Evolutionary conservation across 2,329 filamentous ascomycete species (phyloP).

Genomic region (Neocucurbitaria cava): DNA sequence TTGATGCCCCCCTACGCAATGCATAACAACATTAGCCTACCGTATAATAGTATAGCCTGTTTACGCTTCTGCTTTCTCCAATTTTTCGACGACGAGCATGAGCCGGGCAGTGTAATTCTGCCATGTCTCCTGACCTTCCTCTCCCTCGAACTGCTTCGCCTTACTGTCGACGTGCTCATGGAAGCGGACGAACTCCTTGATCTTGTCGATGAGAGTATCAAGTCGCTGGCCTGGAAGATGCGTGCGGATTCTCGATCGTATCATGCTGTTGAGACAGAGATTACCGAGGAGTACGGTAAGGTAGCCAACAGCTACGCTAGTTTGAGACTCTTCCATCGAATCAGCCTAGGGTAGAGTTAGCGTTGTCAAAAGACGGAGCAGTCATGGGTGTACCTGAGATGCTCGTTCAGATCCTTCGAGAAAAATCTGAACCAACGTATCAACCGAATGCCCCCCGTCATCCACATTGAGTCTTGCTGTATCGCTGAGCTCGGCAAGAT

Average conservation of each 20-base stretch:
- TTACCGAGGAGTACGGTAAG: conserved; percentile 84
- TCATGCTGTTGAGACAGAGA: conserved; percentile 66
- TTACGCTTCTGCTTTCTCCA: conserved; percentile 41
- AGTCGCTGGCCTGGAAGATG: conserved; percentile 58
- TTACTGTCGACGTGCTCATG: conserved; percentile 64
- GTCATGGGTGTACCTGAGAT: conserved; percentile 66
- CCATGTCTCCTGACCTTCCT: conserved; percentile 56
- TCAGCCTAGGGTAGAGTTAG: conserved; percentile 52
- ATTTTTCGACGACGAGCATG: conserved; percentile 58
- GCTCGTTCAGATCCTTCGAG: conserved; percentile 70
- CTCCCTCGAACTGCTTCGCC: conserved; percentile 53
- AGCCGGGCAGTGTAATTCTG: conserved; percentile 62
- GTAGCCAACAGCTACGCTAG: conserved; percentile 86
- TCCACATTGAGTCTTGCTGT: conserved; percentile 54
- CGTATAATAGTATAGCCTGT: neutral
- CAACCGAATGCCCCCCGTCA: conserved; percentile 57
- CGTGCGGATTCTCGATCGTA: conserved; percentile 52
- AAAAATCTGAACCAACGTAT: conserved; percentile 70
- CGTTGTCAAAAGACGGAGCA: neutral
- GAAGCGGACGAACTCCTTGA: conserved; percentile 68
- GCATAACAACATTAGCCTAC: conserved; percentile 3
- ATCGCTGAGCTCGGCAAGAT: conserved; percentile 80
- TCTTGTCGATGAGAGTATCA: conserved; percentile 60
- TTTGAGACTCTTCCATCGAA: conserved; percentile 71
- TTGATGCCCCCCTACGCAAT: neutral